Conservation (phyloP, 1,139 yeast species). For the Kodamaea plutei region DNA sequence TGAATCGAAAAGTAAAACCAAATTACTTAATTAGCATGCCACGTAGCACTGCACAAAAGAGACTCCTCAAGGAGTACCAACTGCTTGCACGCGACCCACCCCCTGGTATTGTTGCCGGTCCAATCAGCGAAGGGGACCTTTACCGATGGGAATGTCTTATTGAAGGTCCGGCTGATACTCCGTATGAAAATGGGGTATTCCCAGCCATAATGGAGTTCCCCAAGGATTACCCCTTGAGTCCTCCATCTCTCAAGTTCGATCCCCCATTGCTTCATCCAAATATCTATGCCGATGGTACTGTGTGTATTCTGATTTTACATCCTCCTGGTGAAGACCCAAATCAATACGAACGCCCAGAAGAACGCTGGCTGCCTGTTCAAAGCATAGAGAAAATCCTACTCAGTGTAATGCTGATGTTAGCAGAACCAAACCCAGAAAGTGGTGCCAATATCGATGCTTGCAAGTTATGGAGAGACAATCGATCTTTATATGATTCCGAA, state of each 20-base stretch:
- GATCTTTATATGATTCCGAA: slow-evolving; percentile 58
- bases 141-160: slow-evolving; percentile 88
- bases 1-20: too few species aligned
- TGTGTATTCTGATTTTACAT: slow-evolving; percentile 90
- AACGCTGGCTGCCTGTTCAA: slow-evolving; percentile 97
- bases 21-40: too few species aligned
- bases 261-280: slow-evolving; percentile 91
- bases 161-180: slow-evolving; percentile 91
- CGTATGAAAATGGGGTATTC: slow-evolving; percentile 91
- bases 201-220: slow-evolving; percentile 85
- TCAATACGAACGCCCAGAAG: slow-evolving; percentile 91
- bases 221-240: slow-evolving; percentile 84
- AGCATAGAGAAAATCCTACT: slow-evolving; percentile 90
- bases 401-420: slow-evolving; percentile 92
- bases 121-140: slow-evolving; percentile 73
- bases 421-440: slow-evolving; percentile 94
- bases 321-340: slow-evolving; percentile 97
- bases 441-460: slow-evolving; percentile 98
- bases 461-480: slow-evolving; percentile 86
- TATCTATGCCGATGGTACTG: slow-evolving; percentile 89
- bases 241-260: slow-evolving; percentile 79
- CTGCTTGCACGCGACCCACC: slow-evolving; percentile 84
- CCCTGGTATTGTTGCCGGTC: slow-evolving; percentile 95
- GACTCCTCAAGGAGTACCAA: slow-evolving; percentile 84
- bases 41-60: slow-evolving; percentile 71